Percentiles rank a stretch among this genome's conserved stretches.
phyloP scores from a whole-genome alignment of 306 rosid species.

The Oxytropis ochrocephala region DNA sequence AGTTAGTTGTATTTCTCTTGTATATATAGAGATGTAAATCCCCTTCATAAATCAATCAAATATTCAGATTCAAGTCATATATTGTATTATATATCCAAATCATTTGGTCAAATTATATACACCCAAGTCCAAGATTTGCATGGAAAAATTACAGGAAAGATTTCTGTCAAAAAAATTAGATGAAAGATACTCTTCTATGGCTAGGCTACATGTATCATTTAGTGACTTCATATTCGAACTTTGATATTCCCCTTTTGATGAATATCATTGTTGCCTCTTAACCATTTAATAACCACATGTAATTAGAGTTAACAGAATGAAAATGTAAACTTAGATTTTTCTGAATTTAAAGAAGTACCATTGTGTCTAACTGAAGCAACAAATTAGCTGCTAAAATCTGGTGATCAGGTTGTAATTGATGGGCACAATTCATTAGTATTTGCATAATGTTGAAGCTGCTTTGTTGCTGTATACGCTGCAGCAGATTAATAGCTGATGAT shows the following conservation, averaged over 20 bases:
- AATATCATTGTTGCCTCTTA: background rate
- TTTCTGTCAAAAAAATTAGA: background rate
- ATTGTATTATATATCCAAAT: background rate
- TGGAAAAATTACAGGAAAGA: background rate
- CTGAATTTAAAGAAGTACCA: constrained; percentile 36
- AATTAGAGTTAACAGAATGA: background rate
- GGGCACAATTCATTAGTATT: constrained; percentile 46
- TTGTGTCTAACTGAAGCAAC: constrained; percentile 53
- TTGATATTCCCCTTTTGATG: background rate
- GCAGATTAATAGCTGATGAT: constrained; percentile 53
- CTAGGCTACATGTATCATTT: background rate
- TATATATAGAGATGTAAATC: too few relatives aligned
- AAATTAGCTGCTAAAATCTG: constrained; percentile 66
- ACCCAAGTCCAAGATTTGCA: background rate
- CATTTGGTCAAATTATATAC: background rate
- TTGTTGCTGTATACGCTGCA: constrained; percentile 55
- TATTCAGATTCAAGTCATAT: too few relatives aligned
- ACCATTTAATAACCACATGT: background rate
- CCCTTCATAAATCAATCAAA: too few relatives aligned
- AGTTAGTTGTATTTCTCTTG: too few relatives aligned
- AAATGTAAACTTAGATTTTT: background rate
- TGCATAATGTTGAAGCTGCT: constrained; percentile 43
- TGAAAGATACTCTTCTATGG: background rate
- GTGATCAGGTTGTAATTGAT: constrained; percentile 55
- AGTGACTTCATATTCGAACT: background rate